Evolutionary conservation across 2,329 filamentous ascomycete species (phyloP).

Genomic region (Cladophialophora chaetospira): DNA sequence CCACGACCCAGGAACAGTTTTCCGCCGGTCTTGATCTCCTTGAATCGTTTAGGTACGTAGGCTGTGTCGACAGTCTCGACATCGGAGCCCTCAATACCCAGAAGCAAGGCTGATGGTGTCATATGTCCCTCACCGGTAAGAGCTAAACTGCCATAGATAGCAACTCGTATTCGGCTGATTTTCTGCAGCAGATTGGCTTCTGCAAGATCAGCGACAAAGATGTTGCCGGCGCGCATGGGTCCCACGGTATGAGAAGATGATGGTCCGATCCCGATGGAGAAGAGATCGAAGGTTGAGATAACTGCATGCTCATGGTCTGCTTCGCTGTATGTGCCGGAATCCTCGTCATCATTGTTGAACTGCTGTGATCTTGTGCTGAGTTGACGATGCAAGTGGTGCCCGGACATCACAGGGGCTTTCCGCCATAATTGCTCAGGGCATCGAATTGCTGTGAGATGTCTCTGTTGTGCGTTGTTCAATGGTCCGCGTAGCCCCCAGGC

Average conservation of each 20-base stretch:
- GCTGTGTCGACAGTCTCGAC: conserved; percentile 29
- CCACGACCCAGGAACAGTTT: conserved; percentile 22
- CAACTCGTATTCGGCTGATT: conserved; percentile 24
- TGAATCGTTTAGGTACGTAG: conserved; percentile 25
- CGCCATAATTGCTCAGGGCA: background rate
- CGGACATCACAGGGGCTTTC: background rate
- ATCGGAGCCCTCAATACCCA: conserved; percentile 28
- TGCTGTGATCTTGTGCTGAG: conserved; percentile 7
- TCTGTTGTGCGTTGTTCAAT: background rate
- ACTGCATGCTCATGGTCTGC: conserved; percentile 29
- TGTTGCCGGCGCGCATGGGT: conserved; percentile 31
- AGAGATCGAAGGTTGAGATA: conserved; percentile 31
- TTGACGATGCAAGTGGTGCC: background rate
- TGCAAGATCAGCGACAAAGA: conserved; percentile 29
- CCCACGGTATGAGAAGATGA: conserved; percentile 32
- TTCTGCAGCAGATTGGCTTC: conserved; percentile 25
- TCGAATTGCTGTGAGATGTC: background rate
- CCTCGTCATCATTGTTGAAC: conserved; percentile 15
- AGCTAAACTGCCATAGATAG: conserved; percentile 25
- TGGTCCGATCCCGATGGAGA: conserved; percentile 31
- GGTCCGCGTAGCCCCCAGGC: background rate
- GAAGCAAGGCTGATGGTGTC: conserved; percentile 25
- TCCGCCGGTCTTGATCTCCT: conserved; percentile 21
- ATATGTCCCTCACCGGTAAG: conserved; percentile 10
- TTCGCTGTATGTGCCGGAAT: conserved; percentile 14